Conservation (phyloP, 371 early-diverging fungal species). For the Parasitella parasitica region DNA sequence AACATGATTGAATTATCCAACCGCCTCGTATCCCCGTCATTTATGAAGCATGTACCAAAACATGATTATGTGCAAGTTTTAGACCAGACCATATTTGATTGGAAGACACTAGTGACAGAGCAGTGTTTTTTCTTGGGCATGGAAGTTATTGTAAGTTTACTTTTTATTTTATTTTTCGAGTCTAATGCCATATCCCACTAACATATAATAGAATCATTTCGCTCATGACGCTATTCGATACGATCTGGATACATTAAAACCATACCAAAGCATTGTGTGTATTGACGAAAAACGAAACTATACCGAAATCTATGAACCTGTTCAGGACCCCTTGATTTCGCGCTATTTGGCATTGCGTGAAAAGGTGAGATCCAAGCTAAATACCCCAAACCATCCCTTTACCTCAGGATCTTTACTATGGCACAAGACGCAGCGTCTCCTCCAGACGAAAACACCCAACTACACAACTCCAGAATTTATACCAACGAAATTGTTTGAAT, state of each 20-base stretch:
- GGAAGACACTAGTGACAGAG: slow-evolving; percentile 71
- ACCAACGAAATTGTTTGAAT: slow-evolving; percentile 83
- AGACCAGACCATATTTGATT: slow-evolving; percentile 91
- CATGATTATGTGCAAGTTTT: slow-evolving; percentile 73
- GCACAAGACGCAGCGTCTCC: slow-evolving; percentile 50
- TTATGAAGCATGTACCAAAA: slow-evolving; percentile 6
- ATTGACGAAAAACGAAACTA: slow-evolving; percentile 82
- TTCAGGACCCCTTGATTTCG: slow-evolving; percentile 73
- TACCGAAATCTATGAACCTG: slow-evolving; percentile 80
- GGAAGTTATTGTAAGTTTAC: slow-evolving; percentile 82
- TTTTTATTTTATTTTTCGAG: background rate
- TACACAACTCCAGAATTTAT: slow-evolving; percentile 71
- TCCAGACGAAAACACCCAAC: slow-evolving; percentile 58
- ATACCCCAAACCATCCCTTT: background rate
- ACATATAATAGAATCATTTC: slow-evolving; percentile 77
- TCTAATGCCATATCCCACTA: background rate
- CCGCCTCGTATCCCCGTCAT: background rate
- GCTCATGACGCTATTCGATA: slow-evolving; percentile 93
- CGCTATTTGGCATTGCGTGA: slow-evolving; percentile 67
- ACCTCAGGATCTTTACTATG: slow-evolving; percentile 19
- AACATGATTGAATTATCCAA: slow-evolving; percentile 89
- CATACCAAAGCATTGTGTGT: slow-evolving; percentile 82
- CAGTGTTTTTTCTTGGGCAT: slow-evolving; percentile 91
- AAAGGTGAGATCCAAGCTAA: slow-evolving; percentile 29
- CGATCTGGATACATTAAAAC: slow-evolving; percentile 66